Percentiles rank a stretch among this genome's conserved stretches.
These are phyloP conservation scores for Piper longum DNA, from an alignment of 164 flowering plant species.

Conservation along the genomic window DNA sequence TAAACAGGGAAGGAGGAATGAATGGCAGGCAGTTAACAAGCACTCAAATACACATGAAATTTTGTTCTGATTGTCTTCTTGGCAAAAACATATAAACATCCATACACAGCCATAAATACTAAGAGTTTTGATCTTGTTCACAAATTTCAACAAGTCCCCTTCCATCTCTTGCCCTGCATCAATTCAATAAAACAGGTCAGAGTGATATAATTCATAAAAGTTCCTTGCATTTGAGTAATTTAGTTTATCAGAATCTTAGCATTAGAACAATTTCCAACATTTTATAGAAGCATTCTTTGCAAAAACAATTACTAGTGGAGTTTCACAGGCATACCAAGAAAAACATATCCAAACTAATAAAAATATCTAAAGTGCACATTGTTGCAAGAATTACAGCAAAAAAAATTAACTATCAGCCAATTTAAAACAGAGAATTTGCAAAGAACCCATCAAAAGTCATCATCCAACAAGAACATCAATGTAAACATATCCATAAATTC, in stretches of 20 bases:
- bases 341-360: too few relatives aligned
- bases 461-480: neutral
- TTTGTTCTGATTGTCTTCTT: neutral
- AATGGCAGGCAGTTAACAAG: neutral
- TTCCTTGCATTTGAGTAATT: neutral
- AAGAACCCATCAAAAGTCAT: too few relatives aligned
- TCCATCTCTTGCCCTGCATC: neutral
- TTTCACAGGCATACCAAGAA: too few relatives aligned
- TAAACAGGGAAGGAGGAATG: neutral
- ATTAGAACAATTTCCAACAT: too few relatives aligned
- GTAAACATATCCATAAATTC: neutral
- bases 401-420: neutral
- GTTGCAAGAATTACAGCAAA: too few relatives aligned
- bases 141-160: neutral
- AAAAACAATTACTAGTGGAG: too few relatives aligned
- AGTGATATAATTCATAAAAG: neutral
- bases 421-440: neutral
- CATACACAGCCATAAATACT: neutral
- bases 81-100: conserved; percentile 2
- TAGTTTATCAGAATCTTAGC: too few relatives aligned
- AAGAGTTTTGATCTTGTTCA: neutral
- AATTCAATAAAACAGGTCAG: neutral
- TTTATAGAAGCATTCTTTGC: too few relatives aligned
- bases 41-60: neutral
- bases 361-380: too few relatives aligned